Percentiles rank a stretch among this genome's conserved stretches.
phyloP scores from a whole-genome alignment of 768 basidiomycete species.

The Neoboletus subvelutipes region DNA sequence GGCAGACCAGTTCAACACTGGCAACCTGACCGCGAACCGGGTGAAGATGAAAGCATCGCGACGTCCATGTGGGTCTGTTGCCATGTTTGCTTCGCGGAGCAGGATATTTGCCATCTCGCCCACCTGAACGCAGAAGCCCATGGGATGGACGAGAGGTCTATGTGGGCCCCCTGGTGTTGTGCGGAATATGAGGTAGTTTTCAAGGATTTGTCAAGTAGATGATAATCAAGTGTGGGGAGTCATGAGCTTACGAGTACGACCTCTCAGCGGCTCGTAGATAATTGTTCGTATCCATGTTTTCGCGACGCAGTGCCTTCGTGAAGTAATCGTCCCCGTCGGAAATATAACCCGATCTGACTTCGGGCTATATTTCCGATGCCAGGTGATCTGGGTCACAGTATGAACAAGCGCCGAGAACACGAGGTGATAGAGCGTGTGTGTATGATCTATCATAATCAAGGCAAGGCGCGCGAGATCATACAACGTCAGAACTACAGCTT shows the following conservation, averaged over 20 bases:
- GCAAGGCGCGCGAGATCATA: not conserved
- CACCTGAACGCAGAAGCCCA: too few species aligned
- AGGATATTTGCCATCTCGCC: not conserved
- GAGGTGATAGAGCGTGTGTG: too few species aligned
- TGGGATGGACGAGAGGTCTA: too few species aligned
- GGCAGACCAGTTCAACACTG: too few species aligned
- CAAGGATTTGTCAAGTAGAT: too few species aligned
- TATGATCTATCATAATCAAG: not conserved
- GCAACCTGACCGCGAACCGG: too few species aligned
- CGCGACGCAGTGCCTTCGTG: not conserved
- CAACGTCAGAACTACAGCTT: not conserved
- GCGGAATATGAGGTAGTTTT: not conserved
- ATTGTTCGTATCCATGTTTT: not conserved
- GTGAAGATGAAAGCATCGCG: too few species aligned
- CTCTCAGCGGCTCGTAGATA: not conserved
- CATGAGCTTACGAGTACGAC: not conserved
- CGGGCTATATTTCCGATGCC: too few species aligned
- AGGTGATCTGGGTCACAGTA: too few species aligned
- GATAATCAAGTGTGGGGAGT: not conserved
- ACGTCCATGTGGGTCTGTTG: not conserved
- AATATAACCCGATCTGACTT: too few species aligned
- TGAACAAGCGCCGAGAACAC: too few species aligned
- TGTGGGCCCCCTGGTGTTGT: not conserved
- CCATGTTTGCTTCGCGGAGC: not conserved
- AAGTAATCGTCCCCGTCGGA: not conserved